Evolutionary conservation across 305 asterid species (phyloP).

Genomic region (Rubia peregrina): DNA sequence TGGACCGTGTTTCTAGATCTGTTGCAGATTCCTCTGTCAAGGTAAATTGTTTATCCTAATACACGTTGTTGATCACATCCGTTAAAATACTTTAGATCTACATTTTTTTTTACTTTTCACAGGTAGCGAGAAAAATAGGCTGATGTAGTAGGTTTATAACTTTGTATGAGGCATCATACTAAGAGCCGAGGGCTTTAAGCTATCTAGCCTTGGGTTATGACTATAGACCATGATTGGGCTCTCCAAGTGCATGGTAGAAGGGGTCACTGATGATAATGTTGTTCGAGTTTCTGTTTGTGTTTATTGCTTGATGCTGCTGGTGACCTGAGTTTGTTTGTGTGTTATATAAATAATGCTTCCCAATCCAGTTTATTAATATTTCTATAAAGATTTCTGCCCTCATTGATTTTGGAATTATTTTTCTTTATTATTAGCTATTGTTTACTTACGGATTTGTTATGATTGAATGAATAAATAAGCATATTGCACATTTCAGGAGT

Average conservation of each 20-base stretch:
- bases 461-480: not conserved
- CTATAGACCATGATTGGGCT: not conserved
- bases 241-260: not conserved
- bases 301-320: not conserved
- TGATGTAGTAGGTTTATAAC: not conserved
- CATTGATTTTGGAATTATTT: not conserved
- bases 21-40: slow-evolving; percentile 84
- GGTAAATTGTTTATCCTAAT: slow-evolving; percentile 30
- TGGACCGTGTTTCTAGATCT: slow-evolving; percentile 98
- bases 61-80: slow-evolving; percentile 2
- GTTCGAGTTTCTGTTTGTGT: not conserved
- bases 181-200: not conserved
- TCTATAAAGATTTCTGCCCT: not conserved
- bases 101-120: not conserved
- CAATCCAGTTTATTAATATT: not conserved
- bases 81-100: not conserved
- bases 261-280: not conserved
- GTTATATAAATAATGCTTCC: not conserved
- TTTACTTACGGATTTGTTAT: not conserved
- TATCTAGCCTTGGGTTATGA: not conserved
- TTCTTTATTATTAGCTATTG: not conserved
- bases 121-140: not conserved
- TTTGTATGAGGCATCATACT: not conserved
- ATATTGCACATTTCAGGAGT: slow-evolving; percentile 36
- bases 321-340: not conserved